Conservation (phyloP, 1,284 basidiomycete species). For the Fomitopsis betulina region DNA sequence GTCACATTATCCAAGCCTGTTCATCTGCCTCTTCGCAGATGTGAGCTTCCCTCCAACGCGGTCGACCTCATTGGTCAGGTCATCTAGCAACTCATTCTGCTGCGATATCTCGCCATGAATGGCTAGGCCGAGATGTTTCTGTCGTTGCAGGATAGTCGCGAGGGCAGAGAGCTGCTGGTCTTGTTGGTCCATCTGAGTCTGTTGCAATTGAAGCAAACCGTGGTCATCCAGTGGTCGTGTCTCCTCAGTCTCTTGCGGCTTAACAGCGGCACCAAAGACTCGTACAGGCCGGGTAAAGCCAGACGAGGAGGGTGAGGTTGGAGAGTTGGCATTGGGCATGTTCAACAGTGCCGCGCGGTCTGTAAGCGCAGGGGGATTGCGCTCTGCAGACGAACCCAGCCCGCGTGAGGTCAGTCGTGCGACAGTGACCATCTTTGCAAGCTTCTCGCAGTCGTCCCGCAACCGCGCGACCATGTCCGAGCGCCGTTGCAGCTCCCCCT, state of each 20-base stretch:
- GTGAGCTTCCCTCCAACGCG: constrained; percentile 72
- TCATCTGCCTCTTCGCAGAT: constrained; percentile 78
- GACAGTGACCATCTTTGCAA: constrained; percentile 73
- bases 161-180: constrained; percentile 79
- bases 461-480: constrained; percentile 80
- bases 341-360: constrained; percentile 64
- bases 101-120: constrained; percentile 81
- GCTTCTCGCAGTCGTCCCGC: constrained; percentile 82
- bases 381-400: constrained; percentile 31
- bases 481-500: constrained; percentile 80
- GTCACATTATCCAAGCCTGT: constrained; percentile 52
- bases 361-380: constrained; percentile 44
- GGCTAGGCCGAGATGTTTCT: constrained; percentile 83
- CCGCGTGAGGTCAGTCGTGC: constrained; percentile 52
- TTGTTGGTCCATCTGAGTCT: constrained; percentile 78
- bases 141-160: constrained; percentile 79
- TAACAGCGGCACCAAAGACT: constrained; percentile 67
- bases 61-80: constrained; percentile 72
- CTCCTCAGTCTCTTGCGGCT: constrained; percentile 76
- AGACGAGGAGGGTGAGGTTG: constrained; percentile 21
- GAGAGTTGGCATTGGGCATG: constrained; percentile 5
- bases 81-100: constrained; percentile 87
- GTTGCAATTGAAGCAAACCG: constrained; percentile 78
- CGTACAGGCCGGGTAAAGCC: constrained; percentile 47
- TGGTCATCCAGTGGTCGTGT: constrained; percentile 86